Percentiles rank a stretch among this genome's conserved stretches.
These are phyloP conservation scores for Baudoinia panamericana DNA, from an alignment of 495 filamentous ascomycete species.

Conservation along the genomic window DNA sequence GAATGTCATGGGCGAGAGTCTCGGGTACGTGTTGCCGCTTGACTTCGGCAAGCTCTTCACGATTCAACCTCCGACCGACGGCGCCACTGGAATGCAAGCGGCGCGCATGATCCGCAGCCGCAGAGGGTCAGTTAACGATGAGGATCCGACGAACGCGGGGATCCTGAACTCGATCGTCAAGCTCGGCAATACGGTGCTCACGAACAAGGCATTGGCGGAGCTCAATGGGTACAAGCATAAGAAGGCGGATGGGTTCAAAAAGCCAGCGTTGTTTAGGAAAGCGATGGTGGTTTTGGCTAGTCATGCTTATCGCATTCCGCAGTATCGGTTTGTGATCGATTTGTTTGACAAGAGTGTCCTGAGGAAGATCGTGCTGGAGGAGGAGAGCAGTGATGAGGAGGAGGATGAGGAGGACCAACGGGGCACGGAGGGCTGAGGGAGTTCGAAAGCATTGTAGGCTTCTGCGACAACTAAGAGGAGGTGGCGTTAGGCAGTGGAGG, in stretches of 20 bases:
- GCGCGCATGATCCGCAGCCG: constrained; percentile 8
- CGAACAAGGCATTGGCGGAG: constrained; percentile 62
- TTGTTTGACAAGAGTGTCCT: constrained; percentile 85
- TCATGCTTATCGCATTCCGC: constrained; percentile 74
- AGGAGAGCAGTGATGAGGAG: constrained; percentile 38
- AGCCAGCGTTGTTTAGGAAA: constrained; percentile 64
- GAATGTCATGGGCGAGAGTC: constrained; percentile 64
- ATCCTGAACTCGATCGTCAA: constrained; percentile 72
- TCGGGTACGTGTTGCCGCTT: constrained; percentile 75
- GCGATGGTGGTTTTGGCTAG: constrained; percentile 75
- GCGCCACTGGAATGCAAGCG: background rate
- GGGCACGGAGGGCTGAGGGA: no score
- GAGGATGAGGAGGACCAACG: constrained; percentile 1
- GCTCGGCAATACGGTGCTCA: constrained; percentile 76
- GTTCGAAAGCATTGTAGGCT: no score
- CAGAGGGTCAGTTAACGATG: constrained; percentile 35
- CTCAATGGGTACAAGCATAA: constrained; percentile 56
- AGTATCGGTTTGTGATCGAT: constrained; percentile 79
- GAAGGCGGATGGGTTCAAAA: constrained; percentile 56
- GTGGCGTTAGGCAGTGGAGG: no score
- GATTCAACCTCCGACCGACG: constrained; percentile 5
- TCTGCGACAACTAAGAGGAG: no score
- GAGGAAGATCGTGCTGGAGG: constrained; percentile 61
- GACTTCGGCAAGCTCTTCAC: constrained; percentile 62
- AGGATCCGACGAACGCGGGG: constrained; percentile 54